phyloP scores from a whole-genome alignment of 129 eudicot species.

The Oenanthe sinensis region DNA sequence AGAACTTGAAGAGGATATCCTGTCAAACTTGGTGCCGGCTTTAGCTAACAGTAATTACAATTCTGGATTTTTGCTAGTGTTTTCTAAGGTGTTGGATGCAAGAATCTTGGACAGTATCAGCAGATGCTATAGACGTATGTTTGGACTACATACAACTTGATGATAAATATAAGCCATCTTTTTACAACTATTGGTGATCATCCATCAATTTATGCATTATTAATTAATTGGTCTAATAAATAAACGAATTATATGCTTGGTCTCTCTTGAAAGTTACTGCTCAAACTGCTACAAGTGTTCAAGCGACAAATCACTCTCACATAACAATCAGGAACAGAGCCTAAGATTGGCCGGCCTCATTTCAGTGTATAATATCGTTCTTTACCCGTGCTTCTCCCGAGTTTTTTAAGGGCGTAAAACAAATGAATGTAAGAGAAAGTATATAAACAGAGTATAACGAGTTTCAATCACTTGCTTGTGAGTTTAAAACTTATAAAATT shows the following conservation, averaged over 20 bases:
- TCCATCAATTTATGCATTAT: slow-evolving; percentile 3
- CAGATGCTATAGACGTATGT: background rate
- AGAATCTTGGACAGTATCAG: slow-evolving; percentile 8
- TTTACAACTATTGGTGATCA: slow-evolving; percentile 2
- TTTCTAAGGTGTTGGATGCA: background rate
- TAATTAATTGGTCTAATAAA: background rate
- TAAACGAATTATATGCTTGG: background rate
- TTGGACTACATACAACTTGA: background rate
- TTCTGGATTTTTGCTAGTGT: background rate
- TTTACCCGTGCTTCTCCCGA: background rate
- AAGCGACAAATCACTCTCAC: background rate
- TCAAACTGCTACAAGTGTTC: background rate
- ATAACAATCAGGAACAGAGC: background rate
- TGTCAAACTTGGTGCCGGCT: slow-evolving; percentile 6
- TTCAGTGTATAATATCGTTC: too few relatives aligned
- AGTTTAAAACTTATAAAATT: too few relatives aligned
- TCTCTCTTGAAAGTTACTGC: slow-evolving; percentile 1
- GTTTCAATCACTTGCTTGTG: too few relatives aligned
- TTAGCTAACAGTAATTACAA: background rate
- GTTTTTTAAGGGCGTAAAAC: too few relatives aligned
- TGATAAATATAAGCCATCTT: background rate
- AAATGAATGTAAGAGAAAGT: too few relatives aligned
- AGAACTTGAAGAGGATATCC: background rate
- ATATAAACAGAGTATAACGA: too few relatives aligned
- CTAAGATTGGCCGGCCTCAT: background rate